Conservation (phyloP, 2,329 filamentous ascomycete genomes). For the Nakataea oryzae region DNA sequence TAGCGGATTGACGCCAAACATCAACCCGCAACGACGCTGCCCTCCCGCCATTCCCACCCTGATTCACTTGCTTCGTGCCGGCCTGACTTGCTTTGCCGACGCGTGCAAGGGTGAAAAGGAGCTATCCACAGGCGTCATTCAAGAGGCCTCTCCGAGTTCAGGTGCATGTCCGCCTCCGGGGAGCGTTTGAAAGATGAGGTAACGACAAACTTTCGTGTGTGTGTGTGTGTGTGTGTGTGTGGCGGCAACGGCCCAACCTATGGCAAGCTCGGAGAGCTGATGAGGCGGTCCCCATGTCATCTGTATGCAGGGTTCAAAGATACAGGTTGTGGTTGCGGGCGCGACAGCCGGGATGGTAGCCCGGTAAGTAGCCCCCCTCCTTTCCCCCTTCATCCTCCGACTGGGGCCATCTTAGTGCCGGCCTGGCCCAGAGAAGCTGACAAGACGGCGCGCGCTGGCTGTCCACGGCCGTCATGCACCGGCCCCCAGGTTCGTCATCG, state of each 20-base stretch:
- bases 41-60: too few species aligned
- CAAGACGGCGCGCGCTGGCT: not conserved
- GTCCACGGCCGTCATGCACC: not conserved
- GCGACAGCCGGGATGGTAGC: slow-evolving; percentile 74
- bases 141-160: not conserved
- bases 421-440: not conserved
- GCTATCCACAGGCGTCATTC: too few species aligned
- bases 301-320: slow-evolving; percentile 35
- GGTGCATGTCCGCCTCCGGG: slow-evolving; percentile 29
- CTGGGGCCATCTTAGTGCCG: too few species aligned
- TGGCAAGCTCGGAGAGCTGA: not conserved
- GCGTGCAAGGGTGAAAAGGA: not conserved
- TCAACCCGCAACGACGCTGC: too few species aligned
- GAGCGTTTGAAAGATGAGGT: slow-evolving; percentile 51
- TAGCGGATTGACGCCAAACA: too few species aligned
- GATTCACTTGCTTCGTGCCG: too few species aligned
- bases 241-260: too few species aligned
- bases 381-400: not conserved
- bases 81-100: not conserved
- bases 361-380: slow-evolving; percentile 42
- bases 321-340: slow-evolving; percentile 46
- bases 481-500: slow-evolving; percentile 67
- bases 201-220: slow-evolving; percentile 13
- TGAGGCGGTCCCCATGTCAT: not conserved
- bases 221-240: too few species aligned